Base-by-base conservation (phyloP, 495 filamentous ascomycete genomes). In the Aspergillus panamensis region DNA sequence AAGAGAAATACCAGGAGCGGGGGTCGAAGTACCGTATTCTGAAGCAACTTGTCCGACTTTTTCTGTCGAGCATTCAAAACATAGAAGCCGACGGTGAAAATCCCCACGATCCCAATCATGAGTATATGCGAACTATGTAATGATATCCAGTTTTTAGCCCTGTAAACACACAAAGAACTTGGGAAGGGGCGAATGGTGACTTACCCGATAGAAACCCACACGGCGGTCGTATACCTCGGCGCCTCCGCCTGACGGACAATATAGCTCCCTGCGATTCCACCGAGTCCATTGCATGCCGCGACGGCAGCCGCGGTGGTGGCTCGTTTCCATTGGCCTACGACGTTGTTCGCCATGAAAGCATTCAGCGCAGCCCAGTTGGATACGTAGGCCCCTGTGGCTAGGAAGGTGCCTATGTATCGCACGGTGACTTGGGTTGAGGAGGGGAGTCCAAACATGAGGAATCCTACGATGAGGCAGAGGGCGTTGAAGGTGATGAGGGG, bases 351-450 rank as follows among this genome's bases (percentile, higher is more conserved):
- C 62, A 88, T 84, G 60, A 87, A 92, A 0, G 87, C 83, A 61
- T 83, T 89, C 52, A 92, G 70, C 3, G 87, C 89, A 0, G 88
- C 87, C 88, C 89, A 92, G 59, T 92, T 92, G 3, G 81, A 84
- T 4, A 92, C 80, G 61, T 91, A 92, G 0, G 88, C 87, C 0
- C 89, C 89, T 0, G 88, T 91, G 0, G 88, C 85, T 2, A 92
- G 79, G 66, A 84, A 91, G 0, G 85, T 86, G 3, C 88, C 89
- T 19, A 90, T 73, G 62, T 91, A 92, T 19, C 88, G 81, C 10
- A 87, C 86, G 0, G 85, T 76, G 31, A 87, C 83, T 59, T 90
- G 84, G 4, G 74, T 70, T 1, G 84, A 78, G 13, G 48, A 45
- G 0, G 69, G 67, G 60, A 91, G 88, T 0, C 88, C 89, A 30